Evolutionary conservation across 2,329 filamentous ascomycete genomes (phyloP).

Genomic region (Aspergillus chevalieri): DNA sequence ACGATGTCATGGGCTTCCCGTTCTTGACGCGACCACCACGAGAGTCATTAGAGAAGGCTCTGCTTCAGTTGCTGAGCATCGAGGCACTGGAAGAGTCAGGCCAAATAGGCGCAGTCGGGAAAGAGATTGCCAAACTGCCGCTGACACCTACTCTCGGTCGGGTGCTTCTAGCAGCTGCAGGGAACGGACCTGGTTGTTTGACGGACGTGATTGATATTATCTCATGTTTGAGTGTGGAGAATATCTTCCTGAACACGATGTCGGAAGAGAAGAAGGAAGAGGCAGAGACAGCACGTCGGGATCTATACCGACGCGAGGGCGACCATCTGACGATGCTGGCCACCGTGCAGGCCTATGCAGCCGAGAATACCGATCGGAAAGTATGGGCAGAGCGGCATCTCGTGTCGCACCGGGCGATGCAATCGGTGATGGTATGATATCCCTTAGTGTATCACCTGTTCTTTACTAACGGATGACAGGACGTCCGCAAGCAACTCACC

Average conservation of each 20-base stretch:
- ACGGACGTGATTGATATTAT: conserved; percentile 81
- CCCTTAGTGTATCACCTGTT: neutral
- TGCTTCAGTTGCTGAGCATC: conserved; percentile 73
- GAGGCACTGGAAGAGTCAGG: conserved; percentile 68
- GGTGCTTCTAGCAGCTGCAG: conserved; percentile 73
- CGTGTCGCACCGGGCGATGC: conserved; percentile 59
- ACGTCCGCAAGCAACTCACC: conserved; percentile 57
- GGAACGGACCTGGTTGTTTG: conserved; percentile 65
- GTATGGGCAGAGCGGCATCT: conserved; percentile 55
- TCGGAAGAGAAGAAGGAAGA: conserved; percentile 57
- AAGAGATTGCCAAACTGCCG: conserved; percentile 74
- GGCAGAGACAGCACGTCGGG: conserved; percentile 49
- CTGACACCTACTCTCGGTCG: conserved; percentile 74
- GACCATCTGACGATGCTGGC: conserved; percentile 59
- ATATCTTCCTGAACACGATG: conserved; percentile 55
- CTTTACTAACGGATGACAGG: conserved; percentile 27
- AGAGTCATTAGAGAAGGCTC: conserved; percentile 72
- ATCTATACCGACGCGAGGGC: conserved; percentile 55
- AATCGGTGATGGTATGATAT: conserved; percentile 51
- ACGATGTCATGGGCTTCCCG: conserved; percentile 75
- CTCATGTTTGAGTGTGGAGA: conserved; percentile 59
- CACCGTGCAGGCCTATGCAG: conserved; percentile 54
- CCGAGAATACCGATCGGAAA: conserved; percentile 53
- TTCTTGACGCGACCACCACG: conserved; percentile 74
- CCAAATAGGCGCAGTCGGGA: conserved; percentile 65